Conservation (phyloP, 805 yeast genomes). For the Millerago galiae region DNA sequence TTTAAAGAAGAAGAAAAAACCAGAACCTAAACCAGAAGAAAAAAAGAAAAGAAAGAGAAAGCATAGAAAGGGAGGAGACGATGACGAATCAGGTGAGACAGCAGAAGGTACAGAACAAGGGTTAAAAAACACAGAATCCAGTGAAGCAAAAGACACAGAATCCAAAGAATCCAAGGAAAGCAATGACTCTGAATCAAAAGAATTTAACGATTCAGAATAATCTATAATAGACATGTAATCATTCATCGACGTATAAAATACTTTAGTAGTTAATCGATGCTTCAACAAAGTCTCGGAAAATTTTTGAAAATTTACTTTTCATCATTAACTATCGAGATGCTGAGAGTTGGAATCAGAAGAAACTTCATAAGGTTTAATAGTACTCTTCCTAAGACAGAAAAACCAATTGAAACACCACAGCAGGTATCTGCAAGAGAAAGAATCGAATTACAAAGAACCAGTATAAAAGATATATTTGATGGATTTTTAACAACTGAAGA, state of each 20-base stretch:
- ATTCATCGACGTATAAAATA: not conserved
- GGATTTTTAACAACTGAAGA: slow-evolving; percentile 28
- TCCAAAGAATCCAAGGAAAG: not conserved
- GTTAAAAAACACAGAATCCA: too few relatives aligned
- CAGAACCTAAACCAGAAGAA: slow-evolving; percentile 6
- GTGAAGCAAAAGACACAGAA: not conserved
- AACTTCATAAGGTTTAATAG: slow-evolving; percentile 2
- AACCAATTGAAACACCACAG: not conserved
- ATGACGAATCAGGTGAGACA: not conserved
- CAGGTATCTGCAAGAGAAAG: slow-evolving; percentile 16
- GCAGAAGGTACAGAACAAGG: not conserved
- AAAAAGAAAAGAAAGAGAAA: slow-evolving; percentile 19
- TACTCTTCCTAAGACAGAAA: slow-evolving; percentile 1
- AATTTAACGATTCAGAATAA: not conserved
- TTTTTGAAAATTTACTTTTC: too few relatives aligned
- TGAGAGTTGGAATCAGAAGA: slow-evolving; percentile 1
- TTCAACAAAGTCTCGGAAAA: not conserved
- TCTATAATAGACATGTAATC: not conserved
- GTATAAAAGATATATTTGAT: slow-evolving; percentile 25
- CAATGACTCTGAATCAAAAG: not conserved
- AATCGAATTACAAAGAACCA: slow-evolving; percentile 20
- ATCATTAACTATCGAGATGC: not conserved
- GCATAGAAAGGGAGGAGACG: slow-evolving; percentile 14
- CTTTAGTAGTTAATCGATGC: not conserved
- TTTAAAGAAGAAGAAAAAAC: slow-evolving; percentile 55